Conservation (phyloP, 768 basidiomycete species). For the Suillus decipiens region DNA sequence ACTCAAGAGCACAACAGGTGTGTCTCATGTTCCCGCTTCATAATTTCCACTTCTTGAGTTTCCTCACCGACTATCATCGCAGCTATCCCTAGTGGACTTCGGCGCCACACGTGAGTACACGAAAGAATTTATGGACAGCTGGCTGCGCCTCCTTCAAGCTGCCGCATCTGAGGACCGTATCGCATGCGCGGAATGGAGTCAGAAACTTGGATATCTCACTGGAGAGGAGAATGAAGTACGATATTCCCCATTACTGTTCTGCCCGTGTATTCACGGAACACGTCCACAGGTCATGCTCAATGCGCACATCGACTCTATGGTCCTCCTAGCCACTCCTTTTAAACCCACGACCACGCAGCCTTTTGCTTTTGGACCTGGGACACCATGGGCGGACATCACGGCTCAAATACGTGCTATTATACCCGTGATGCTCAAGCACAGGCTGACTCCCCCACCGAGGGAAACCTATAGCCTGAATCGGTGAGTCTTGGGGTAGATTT, state of each 20-base stretch:
- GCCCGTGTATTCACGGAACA: background rate
- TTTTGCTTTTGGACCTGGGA: constrained; percentile 75
- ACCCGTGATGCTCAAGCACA: constrained; percentile 85
- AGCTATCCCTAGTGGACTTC: constrained; percentile 83
- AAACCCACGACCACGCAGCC: constrained; percentile 59
- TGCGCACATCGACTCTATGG: constrained; percentile 83
- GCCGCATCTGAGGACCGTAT: constrained; percentile 69
- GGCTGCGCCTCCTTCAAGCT: constrained; percentile 82
- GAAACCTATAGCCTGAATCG: constrained; percentile 96
- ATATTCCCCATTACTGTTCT: background rate
- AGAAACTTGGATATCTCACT: constrained; percentile 86
- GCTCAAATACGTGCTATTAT: constrained; percentile 76
- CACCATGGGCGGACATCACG: constrained; percentile 71
- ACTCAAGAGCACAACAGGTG: constrained; percentile 62
- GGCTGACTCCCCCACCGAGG: constrained; percentile 88
- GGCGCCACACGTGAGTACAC: constrained; percentile 91
- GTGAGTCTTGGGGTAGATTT: constrained; percentile 38
- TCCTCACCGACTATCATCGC: constrained; percentile 42
- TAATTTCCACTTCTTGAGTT: background rate
- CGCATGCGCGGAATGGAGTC: constrained; percentile 70
- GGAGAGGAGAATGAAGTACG: constrained; percentile 81
- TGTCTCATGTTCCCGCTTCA: background rate
- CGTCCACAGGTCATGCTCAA: constrained; percentile 67
- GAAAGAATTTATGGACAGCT: constrained; percentile 83
- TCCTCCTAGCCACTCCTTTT: constrained; percentile 87